Percentiles rank a stretch among this genome's conserved stretches.
Evolutionary conservation across 257 asterid genomes (phyloP).

Genomic region (Solanum lignicaule): DNA sequence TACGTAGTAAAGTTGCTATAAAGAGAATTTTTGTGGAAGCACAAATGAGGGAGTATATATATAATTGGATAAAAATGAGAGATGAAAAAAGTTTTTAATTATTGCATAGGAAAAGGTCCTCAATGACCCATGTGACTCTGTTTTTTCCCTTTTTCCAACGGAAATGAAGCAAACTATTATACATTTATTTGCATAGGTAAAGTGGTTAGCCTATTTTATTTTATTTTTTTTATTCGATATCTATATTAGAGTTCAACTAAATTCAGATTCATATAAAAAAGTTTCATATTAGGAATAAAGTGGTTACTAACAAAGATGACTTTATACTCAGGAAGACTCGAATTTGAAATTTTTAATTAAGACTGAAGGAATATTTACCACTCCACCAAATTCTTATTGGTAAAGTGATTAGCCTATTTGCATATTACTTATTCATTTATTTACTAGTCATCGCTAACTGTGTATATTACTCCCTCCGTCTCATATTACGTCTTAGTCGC

Average conservation of each 20-base stretch:
- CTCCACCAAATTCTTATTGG: too few species aligned
- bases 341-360: accelerated
- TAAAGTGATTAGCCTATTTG: not conserved
- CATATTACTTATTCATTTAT: not conserved
- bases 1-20: not conserved
- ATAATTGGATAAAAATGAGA: not conserved
- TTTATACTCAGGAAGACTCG: accelerated
- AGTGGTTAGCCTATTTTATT: not conserved
- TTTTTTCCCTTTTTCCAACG: not conserved
- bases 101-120: not conserved
- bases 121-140: slow-evolving; percentile 4
- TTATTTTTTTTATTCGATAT: not conserved
- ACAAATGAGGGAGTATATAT: not conserved
- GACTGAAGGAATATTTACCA: too few species aligned
- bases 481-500: too few species aligned
- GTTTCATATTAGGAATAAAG: accelerated
- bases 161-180: not conserved
- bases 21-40: not conserved
- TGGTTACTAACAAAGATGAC: too few species aligned
- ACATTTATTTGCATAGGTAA: not conserved
- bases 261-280: accelerated
- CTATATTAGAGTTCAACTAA: too few species aligned
- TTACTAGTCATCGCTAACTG: accelerated
- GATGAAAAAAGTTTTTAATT: not conserved
- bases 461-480: not conserved